These are phyloP conservation scores for Fraxinus sp. DNA, from an alignment of 305 asterid species.

Conservation along the genomic window DNA sequence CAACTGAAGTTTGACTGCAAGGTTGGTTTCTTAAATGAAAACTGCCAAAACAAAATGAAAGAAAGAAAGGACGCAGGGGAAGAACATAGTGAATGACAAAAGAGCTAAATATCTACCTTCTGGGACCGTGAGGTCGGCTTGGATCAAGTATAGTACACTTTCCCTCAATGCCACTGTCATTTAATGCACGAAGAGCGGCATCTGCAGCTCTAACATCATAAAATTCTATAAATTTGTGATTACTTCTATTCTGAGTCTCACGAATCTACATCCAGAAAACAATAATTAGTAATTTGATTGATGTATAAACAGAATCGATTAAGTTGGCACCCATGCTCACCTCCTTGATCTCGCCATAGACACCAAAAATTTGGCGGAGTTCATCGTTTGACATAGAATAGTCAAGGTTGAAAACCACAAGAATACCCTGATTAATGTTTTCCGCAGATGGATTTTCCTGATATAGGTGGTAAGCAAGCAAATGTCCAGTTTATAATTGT, in stretches of 20 bases:
- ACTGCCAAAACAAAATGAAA: slow-evolving; percentile 14
- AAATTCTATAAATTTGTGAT: slow-evolving; percentile 59
- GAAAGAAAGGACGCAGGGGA: background rate
- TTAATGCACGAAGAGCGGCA: slow-evolving; percentile 63
- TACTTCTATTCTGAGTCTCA: slow-evolving; percentile 61
- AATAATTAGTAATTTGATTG: slow-evolving; percentile 20
- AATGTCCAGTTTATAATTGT: slow-evolving; percentile 5
- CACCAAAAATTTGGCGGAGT: slow-evolving; percentile 73
- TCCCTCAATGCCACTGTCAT: slow-evolving; percentile 71
- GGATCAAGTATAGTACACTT: slow-evolving; percentile 72
- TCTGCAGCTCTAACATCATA: too few species aligned
- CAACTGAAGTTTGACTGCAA: background rate
- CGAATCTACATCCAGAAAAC: slow-evolving; percentile 56
- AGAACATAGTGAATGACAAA: background rate
- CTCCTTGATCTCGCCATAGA: slow-evolving; percentile 88
- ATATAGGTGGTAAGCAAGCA: slow-evolving; percentile 17
- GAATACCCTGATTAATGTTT: slow-evolving; percentile 70
- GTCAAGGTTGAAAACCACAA: slow-evolving; percentile 75
- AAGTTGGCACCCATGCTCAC: slow-evolving; percentile 38
- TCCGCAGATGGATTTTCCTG: slow-evolving; percentile 79
- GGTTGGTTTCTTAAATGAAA: slow-evolving; percentile 14
- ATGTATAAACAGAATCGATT: slow-evolving; percentile 19
- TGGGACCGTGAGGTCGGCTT: slow-evolving; percentile 62
- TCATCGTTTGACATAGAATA: slow-evolving; percentile 79
- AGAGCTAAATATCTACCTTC: slow-evolving; percentile 44